A percentile compares a stretch with the other conserved stretches of the same genome.
These are phyloP conservation scores for Thielaviopsis ethacetica DNA, from an alignment of 2,329 filamentous ascomycete species.

Conservation along the genomic window DNA sequence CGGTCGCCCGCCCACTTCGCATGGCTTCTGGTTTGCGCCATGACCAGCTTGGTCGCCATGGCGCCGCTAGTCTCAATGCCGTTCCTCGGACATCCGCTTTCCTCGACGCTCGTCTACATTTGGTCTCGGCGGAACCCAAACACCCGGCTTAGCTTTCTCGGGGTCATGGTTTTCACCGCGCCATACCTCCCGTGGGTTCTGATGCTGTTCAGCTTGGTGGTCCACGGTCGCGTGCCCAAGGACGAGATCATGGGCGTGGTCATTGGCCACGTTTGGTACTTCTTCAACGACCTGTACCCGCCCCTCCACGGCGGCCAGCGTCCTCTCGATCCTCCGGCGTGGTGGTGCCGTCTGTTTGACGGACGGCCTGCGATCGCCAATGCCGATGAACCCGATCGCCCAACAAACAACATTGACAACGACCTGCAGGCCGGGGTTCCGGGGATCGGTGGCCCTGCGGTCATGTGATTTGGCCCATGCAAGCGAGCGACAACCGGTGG, in stretches of 20 bases:
- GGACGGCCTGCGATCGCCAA: slow-evolving; percentile 28
- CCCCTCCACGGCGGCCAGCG: slow-evolving; percentile 70
- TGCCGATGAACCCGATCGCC: slow-evolving; percentile 14
- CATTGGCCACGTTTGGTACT: slow-evolving; percentile 95
- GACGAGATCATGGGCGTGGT: slow-evolving; percentile 93
- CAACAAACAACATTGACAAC: slow-evolving; percentile 39
- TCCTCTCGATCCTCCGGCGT: slow-evolving; percentile 74
- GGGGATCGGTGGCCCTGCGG: slow-evolving; percentile 1
- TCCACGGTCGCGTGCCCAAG: slow-evolving; percentile 79
- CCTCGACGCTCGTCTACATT: slow-evolving; percentile 89
- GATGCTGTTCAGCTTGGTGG: slow-evolving; percentile 79
- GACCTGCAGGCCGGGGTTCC: slow-evolving; percentile 41
- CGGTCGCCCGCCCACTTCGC: slow-evolving; percentile 85
- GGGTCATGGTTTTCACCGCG: slow-evolving; percentile 77
- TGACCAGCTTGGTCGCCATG: slow-evolving; percentile 58
- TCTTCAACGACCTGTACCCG: slow-evolving; percentile 93
- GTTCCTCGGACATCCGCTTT: slow-evolving; percentile 85
- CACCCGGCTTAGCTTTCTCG: slow-evolving; percentile 74
- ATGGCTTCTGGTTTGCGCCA: slow-evolving; percentile 82
- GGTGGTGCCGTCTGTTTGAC: slow-evolving; percentile 80
- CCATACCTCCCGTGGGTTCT: slow-evolving; percentile 94
- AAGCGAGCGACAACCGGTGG: neutral
- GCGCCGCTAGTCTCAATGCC: slow-evolving; percentile 82
- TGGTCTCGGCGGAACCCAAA: slow-evolving; percentile 94
- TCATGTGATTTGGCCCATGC: neutral